Evolutionary conservation across 2,329 filamentous ascomycete species (phyloP), one percentile per base, ranked within the genome.

Genomic region (Diplocarpon rosae): DNA sequence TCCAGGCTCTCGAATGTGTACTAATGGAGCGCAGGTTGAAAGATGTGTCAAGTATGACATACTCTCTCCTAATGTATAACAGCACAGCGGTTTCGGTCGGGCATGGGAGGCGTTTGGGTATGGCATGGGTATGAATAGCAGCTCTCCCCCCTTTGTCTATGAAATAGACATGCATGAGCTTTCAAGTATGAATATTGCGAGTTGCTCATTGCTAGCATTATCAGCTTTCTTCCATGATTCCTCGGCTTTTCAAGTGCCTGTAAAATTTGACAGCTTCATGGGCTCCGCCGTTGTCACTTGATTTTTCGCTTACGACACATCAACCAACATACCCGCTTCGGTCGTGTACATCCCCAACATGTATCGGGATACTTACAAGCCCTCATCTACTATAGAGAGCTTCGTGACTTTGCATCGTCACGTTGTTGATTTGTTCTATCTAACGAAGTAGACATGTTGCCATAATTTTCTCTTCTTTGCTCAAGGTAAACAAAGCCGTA

Each of bases 41-140:
- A 74, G 77, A 59, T 94, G 86, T 62, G 89, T 95, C 57, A 92
- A 89, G 62, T 94, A 90, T 55, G 88, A 95, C 65, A 73, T 86
- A 52, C 68, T 95, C 49, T 86, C 86, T 39, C 88, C 88, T 2
- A 95, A 94, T 68, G 79, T 94, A 52, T 95, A 53, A 37, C 47
- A 11, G 32, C 13, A 30, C 9, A 7, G 14, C 16, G 9, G 13
- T 17, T n/a, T 17, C 27, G 28, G 20, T 35, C 5, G n/a, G n/a
- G 34, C 24, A 46, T 39, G 30, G 29, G 20, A 24, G 34, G 44
- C 44, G 39, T 42, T 42, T 34, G 12, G 41, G 32, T 28, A 27
- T 27, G 33, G 39, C 16, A 30, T 20, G 16, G 35, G 20, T 10
- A 37, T 20, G 39, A 24, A 14, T n/a, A 40, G 38, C 29, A 12